Evolutionary conservation across 345 rosid genomes (phyloP).

Genomic region (Corymbia maculata): DNA sequence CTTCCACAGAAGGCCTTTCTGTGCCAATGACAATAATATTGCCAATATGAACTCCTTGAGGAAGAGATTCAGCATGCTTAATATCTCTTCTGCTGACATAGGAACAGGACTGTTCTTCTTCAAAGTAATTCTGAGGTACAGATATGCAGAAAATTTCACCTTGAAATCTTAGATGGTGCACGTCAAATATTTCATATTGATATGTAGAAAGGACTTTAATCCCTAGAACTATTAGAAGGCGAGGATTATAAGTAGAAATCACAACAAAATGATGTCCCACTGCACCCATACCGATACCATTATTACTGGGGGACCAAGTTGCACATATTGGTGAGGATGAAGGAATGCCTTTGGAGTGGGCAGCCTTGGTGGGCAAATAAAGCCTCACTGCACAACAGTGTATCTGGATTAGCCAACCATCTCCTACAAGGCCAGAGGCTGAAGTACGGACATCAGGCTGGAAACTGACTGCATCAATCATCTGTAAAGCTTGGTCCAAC

Average conservation of each 20-base stretch:
- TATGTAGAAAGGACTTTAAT: constrained; percentile 40
- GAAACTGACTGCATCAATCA: constrained; percentile 86
- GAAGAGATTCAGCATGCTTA: constrained; percentile 24
- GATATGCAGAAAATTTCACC: constrained; percentile 83
- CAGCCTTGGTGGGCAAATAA: constrained; percentile 77
- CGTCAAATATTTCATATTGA: constrained; percentile 59
- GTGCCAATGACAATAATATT: constrained; percentile 84
- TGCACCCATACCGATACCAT: constrained; percentile 87
- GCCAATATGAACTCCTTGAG: constrained; percentile 50
- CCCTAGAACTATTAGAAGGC: constrained; percentile 67
- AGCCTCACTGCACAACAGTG: constrained; percentile 76
- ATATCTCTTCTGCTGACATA: constrained; percentile 9
- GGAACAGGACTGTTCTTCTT: constrained; percentile 22
- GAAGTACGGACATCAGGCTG: constrained; percentile 87
- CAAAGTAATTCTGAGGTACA: constrained; percentile 52
- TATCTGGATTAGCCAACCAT: constrained; percentile 81
- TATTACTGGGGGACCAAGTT: constrained; percentile 65
- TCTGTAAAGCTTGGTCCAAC: constrained; percentile 90
- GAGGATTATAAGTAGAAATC: constrained; percentile 29
- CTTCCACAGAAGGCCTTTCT: constrained; percentile 88
- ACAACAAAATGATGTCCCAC: constrained; percentile 62
- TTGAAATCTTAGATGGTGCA: constrained; percentile 66
- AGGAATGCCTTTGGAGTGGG: constrained; percentile 66
- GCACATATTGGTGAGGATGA: constrained; percentile 53
- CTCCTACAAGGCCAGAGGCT: constrained; percentile 81